Evolutionary conservation across 306 rosid species (phyloP).

Genomic region (Malus domestica): DNA sequence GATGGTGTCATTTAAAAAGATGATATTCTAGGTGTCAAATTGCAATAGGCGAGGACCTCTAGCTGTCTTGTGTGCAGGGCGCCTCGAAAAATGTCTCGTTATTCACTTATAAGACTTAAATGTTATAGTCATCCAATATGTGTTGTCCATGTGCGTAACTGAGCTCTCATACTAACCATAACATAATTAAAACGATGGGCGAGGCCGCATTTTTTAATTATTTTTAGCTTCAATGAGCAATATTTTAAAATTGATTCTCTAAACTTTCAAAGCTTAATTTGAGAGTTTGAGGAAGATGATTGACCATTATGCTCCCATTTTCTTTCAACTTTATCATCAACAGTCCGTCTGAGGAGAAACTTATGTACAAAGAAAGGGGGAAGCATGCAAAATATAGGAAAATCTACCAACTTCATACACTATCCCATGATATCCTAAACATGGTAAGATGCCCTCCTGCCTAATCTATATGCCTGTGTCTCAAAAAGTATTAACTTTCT

Average conservation of each 20-base stretch:
- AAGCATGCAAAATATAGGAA: background rate
- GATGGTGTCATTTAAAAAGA: too few species aligned
- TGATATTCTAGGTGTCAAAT: too few species aligned
- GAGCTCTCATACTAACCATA: too few species aligned
- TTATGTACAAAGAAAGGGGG: background rate
- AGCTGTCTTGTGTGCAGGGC: too few species aligned
- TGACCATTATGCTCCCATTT: background rate
- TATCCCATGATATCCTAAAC: constrained; percentile 1
- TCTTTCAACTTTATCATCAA: background rate
- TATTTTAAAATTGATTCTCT: background rate
- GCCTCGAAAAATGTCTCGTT: too few species aligned
- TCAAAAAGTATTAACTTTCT: constrained; percentile 1
- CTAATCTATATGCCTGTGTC: background rate
- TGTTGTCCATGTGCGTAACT: too few species aligned
- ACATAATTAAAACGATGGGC: too few species aligned
- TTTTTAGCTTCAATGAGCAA: too few species aligned
- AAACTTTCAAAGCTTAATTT: background rate
- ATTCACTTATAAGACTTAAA: too few species aligned
- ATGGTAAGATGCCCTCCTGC: constrained; percentile 9
- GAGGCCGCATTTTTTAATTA: too few species aligned
- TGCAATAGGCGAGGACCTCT: too few species aligned
- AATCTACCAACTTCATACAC: background rate
- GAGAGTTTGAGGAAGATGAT: background rate
- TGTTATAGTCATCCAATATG: too few species aligned
- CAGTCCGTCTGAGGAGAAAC: background rate